Evolutionary conservation across 495 filamentous ascomycete genomes (phyloP).

Genomic region (Annulohypoxylon maeteangense): DNA sequence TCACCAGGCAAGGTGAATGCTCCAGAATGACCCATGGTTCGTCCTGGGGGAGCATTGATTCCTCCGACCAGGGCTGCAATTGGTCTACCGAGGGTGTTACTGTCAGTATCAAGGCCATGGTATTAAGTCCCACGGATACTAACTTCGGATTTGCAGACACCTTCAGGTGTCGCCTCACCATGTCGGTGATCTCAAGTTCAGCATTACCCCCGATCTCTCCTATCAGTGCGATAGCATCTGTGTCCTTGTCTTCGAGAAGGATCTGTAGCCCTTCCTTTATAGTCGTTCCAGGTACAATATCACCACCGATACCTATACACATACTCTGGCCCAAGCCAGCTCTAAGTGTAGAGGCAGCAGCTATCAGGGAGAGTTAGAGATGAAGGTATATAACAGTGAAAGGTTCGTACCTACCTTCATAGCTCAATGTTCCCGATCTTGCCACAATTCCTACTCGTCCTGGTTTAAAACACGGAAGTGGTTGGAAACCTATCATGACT

Average conservation of each 20-base stretch:
- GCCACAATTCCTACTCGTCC: constrained; percentile 84
- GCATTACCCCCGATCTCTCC: constrained; percentile 88
- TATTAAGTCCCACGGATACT: constrained; percentile 33
- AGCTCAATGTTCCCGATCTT: constrained; percentile 89
- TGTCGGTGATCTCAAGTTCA: constrained; percentile 84
- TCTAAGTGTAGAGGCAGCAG: constrained; percentile 83
- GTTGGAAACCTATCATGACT: constrained; percentile 71
- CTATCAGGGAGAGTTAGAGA: constrained; percentile 42
- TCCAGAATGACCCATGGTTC: constrained; percentile 91
- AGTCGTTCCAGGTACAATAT: constrained; percentile 83
- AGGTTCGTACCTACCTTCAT: constrained; percentile 63
- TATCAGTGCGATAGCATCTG: constrained; percentile 82
- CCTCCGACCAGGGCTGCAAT: constrained; percentile 84
- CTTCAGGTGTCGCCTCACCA: constrained; percentile 75
- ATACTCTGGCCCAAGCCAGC: constrained; percentile 87
- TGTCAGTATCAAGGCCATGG: background rate
- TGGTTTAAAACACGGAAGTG: constrained; percentile 76
- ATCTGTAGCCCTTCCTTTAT: constrained; percentile 80
- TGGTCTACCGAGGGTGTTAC: constrained; percentile 61
- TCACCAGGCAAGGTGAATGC: constrained; percentile 78
- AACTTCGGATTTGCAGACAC: constrained; percentile 74
- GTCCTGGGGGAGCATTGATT: constrained; percentile 68
- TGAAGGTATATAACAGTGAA: background rate
- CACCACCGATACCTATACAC: constrained; percentile 89
- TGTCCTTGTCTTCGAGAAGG: constrained; percentile 78